These are phyloP conservation scores for Setaria italica DNA, from an alignment of 202 grass and related monocot species.

Conservation along the genomic window DNA sequence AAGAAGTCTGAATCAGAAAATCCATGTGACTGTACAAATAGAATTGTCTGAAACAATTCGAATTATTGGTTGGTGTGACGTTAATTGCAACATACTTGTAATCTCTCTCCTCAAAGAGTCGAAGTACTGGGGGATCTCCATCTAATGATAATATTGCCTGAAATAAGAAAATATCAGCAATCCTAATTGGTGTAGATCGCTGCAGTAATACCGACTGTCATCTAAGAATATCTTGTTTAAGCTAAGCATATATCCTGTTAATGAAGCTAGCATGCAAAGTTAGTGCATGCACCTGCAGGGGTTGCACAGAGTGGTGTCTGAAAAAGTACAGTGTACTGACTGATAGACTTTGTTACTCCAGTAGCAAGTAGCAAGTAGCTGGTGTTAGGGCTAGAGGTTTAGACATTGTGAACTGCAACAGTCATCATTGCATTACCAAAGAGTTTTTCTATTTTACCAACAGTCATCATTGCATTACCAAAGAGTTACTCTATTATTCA, in stretches of 20 bases:
- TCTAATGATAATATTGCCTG: conserved; percentile 90
- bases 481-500: conserved; percentile 15
- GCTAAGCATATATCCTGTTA: background rate
- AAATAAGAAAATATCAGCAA: conserved; percentile 57
- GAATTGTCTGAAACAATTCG: background rate
- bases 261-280: background rate
- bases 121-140: conserved; percentile 87
- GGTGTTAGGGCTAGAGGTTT: background rate
- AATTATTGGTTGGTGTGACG: background rate
- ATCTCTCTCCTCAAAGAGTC: conserved; percentile 75
- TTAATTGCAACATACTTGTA: conserved; percentile 79
- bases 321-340: background rate
- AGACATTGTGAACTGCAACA: background rate
- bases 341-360: background rate
- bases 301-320: background rate
- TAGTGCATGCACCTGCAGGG: background rate
- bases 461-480: background rate
- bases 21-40: conserved; percentile 3
- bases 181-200: conserved; percentile 28
- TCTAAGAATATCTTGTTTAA: conserved; percentile 6
- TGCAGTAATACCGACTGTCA: background rate
- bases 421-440: background rate
- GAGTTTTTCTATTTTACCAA: background rate
- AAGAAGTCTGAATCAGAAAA: conserved; percentile 32
- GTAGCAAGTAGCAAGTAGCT: background rate